phyloP scores from a whole-genome alignment of 805 yeast species.

The Candida dajiaensis region DNA sequence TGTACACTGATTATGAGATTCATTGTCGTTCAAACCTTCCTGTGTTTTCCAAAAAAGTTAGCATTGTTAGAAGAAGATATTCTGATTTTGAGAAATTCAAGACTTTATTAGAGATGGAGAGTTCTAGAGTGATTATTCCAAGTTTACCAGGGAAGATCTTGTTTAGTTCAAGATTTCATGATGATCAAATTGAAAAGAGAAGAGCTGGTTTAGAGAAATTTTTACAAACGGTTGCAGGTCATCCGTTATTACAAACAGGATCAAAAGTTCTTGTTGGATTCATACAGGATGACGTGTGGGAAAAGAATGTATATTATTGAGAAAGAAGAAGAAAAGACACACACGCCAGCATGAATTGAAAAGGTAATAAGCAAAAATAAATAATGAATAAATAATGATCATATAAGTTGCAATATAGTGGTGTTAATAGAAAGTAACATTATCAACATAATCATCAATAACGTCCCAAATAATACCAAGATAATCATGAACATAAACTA shows the following conservation, averaged over 20 bases:
- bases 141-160: constrained; percentile 82
- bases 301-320: constrained; percentile 23
- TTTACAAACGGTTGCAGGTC: constrained; percentile 77
- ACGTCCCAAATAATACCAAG: constrained; percentile 7
- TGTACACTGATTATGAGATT: constrained; percentile 90
- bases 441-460: constrained; percentile 5
- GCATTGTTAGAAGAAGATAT: constrained; percentile 78
- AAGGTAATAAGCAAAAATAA: not conserved
- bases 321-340: too few species aligned
- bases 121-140: constrained; percentile 78
- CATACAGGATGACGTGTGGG: constrained; percentile 85
- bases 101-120: constrained; percentile 66
- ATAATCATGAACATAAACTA: constrained; percentile 3
- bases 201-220: constrained; percentile 81
- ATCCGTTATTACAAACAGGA: constrained; percentile 88
- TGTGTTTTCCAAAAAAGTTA: constrained; percentile 58
- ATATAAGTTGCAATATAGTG: not conserved
- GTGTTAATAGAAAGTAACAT: constrained; percentile 4
- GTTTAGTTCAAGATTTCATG: constrained; percentile 66
- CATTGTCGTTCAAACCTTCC: constrained; percentile 90
- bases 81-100: constrained; percentile 84
- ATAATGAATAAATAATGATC: not conserved
- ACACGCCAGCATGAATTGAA: too few species aligned
- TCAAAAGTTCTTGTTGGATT: constrained; percentile 72
- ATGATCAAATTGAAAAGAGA: constrained; percentile 77